Evolutionary conservation across 345 rosid genomes (phyloP).

Genomic region (Citrus reticulata): DNA sequence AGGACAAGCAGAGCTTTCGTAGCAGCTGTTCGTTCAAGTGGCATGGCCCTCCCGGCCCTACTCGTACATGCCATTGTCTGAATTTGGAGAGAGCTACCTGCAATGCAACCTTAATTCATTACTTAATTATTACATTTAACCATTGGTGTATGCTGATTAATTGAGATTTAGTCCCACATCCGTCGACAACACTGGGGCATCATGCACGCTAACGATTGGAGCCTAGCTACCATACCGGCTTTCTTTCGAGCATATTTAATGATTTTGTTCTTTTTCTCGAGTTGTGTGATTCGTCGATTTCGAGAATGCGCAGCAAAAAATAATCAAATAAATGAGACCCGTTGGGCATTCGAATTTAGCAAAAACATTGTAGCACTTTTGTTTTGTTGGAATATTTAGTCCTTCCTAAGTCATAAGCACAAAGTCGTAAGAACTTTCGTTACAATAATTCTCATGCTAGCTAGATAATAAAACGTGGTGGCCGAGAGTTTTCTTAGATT

Average conservation of each 20-base stretch:
- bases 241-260: neutral
- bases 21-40: neutral
- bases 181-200: neutral
- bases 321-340: too few species aligned
- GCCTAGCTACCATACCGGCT: neutral
- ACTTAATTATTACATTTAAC: too few species aligned
- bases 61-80: neutral
- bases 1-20: neutral
- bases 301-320: neutral
- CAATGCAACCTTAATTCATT: too few species aligned
- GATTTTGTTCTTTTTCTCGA: neutral
- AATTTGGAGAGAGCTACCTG: neutral
- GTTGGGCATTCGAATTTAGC: too few species aligned
- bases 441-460: too few species aligned
- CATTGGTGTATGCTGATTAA: neutral
- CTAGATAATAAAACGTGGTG: too few species aligned
- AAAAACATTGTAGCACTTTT: too few species aligned
- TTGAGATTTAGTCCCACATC: too few species aligned
- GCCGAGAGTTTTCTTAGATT: too few species aligned
- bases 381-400: too few species aligned
- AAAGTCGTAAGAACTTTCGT: too few species aligned
- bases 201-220: slow-evolving; percentile 9
- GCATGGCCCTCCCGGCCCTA: neutral
- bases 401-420: too few species aligned
- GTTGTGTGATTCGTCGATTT: neutral